Base-by-base conservation (phyloP, 2,329 filamentous ascomycete species). In the Triangularia setosa region DNA sequence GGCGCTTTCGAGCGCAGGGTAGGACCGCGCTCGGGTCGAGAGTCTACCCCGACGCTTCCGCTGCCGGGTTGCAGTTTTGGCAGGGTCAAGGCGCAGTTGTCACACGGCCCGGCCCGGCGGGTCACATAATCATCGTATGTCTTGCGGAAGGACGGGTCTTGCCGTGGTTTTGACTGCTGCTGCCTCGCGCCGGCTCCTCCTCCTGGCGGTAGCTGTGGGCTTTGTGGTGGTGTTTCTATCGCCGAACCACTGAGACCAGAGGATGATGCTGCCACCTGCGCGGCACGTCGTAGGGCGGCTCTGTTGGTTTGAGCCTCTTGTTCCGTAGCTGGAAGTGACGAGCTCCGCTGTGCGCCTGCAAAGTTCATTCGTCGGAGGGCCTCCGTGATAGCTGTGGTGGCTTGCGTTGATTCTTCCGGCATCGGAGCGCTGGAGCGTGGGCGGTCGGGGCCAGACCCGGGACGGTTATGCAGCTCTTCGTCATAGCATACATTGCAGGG, bases 91-190 rank as follows among this genome's bases (percentile, higher is more conserved):
- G 87, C 87, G 73, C 87, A 90, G 74, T 89, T 90, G 67, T 88
- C 85, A 73, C 87, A 90, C 23, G 87, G 87, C 7, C 83, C 84
- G 60, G 87, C 85, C 64, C 84, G 83, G 73, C 83, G 85, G 53
- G 84, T 87, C 25, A 87, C 86, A n/a, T 83, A 84, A 66, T 88
- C 86, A 69, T 88, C 86, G 68, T 89, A 89, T 0, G 86, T 89
- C 70, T 83, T 82, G 64, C 81, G 80, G 69, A 88, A 89, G 72
- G 82, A 84, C 24, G 85, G 85, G 65, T 88, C 85, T 64, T 82
- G 81, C 33, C 83, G 80, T 16, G 75, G 69, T 44, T 76, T 75
- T 52, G 64, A 65, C 62, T 70, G 68, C 60, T 30, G 40, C 40
- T 48, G 40, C 40, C 21, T 18, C 9, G n/a, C n/a, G 35, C 35